Base-by-base conservation (phyloP, 139 green algal genomes). In the Chlorella sp. region DNA sequence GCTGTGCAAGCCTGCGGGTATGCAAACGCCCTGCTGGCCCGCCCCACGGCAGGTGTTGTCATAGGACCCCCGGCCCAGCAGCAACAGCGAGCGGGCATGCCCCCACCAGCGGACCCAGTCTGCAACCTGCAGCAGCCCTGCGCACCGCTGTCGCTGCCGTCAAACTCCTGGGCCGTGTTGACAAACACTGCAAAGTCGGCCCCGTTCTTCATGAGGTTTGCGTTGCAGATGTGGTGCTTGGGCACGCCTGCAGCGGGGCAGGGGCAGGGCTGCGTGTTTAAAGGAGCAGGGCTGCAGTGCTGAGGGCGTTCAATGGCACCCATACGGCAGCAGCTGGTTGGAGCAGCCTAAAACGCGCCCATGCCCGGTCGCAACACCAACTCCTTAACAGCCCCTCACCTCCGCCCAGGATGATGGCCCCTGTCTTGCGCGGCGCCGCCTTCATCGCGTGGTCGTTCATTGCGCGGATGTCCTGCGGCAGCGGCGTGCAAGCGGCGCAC, bases 181-280 rank as follows among this genome's bases (percentile, higher is more conserved):
- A 98, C 36, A 73, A 94, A 94, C 32, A 98, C 95, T 7, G 94
- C 94, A 91, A 96, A 99, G 90, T 99, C 97, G 22, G 96, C 95
- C 14, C 97, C 97, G 84, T 99, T 99, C 73, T 94, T 93, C 96
- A 99, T 99, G 17, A 99, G 86, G 89, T 99, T 99, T 48, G 97
- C 97, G 87, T 99, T 99, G 89, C 93, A 98, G 76, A 99, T 97
- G 91, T 99, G 97, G 88, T 99, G 97, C 92, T 99, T 99, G 74
- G 97, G 91, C 46, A 99, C 89, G 32, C 65, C 84, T 75, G 48
- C 1, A 34, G n/a, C 11, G 28, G 46, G 46, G 73, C 9, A 5
- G 43, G 44, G 13, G 36, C 67, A 46, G 36, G 20, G 34, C 32
- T 16, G 36, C 30, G 32, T 70, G 19, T 32, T 30, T 69, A 26